Conservation (phyloP, 202 grass and related monocot species). For the Panicum hallii region DNA sequence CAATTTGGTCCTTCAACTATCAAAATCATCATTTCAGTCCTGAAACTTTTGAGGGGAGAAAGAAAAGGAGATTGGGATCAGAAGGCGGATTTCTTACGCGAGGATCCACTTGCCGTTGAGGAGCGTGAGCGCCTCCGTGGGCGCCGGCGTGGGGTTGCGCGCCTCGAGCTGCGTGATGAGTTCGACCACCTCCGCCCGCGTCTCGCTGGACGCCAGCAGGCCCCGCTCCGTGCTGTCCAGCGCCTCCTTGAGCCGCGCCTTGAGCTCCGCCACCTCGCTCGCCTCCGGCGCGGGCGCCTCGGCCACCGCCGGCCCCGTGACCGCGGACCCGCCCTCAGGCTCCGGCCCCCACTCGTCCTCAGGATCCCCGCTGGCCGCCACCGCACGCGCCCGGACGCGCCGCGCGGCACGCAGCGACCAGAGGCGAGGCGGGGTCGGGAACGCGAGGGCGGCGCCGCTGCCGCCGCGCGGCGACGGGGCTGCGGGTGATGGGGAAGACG, state of each 20-base stretch:
- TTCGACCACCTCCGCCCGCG: conserved; percentile 79
- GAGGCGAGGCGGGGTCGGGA: conserved; percentile 28
- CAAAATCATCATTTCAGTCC: no score
- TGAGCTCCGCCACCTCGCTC: conserved; percentile 62
- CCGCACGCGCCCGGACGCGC: not conserved
- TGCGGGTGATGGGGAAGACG: conserved; percentile 24
- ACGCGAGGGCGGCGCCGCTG: not conserved
- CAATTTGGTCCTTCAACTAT: no score
- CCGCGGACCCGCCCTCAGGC: conserved; percentile 6
- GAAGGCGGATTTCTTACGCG: conserved; percentile 59
- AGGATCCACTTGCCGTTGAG: conserved; percentile 98
- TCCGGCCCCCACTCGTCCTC: conserved; percentile 74
- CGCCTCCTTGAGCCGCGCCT: conserved; percentile 78
- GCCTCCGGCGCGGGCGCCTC: conserved; percentile 28
- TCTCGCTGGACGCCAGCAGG: conserved; percentile 81
- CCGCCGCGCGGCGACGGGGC: not conserved
- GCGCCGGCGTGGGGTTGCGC: conserved; percentile 89
- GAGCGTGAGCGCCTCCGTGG: conserved; percentile 85
- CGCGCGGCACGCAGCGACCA: conserved; percentile 42
- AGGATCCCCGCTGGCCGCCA: conserved; percentile 19
- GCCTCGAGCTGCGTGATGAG: conserved; percentile 86
- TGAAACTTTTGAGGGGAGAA: not conserved
- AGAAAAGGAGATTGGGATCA: not conserved
- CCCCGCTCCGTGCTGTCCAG: conserved; percentile 87
- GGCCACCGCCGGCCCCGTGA: conserved; percentile 51